Evolutionary conservation across 176 grass and related monocot species (phyloP), one percentile per base, ranked within the genome.

Genomic region (Alloteropsis semialata): DNA sequence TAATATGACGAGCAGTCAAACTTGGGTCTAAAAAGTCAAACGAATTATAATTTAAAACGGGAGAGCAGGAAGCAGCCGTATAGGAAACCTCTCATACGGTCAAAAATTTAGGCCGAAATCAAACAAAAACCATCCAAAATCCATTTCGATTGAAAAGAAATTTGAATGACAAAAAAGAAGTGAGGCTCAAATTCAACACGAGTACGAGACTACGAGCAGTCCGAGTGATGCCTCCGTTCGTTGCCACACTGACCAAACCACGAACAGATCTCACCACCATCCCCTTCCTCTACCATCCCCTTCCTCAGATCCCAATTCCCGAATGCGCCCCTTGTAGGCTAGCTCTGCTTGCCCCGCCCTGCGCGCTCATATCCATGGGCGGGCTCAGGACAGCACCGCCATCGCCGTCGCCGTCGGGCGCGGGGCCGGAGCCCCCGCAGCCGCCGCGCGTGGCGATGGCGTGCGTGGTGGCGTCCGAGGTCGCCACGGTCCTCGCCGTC

Each of bases 381-480:
- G 81, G 80, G 29, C 75, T 84, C 22, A 84, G 67, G 81, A 75
- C 87, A 57, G 75, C 66, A 9, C 72, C 86, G 30, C 72, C 53
- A 9, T 78, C 86, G 30, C 72, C 53, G 51, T n/a, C 24, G 56
- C 56, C 62, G 54, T 0, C 51, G 53, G 60, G 22, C 21, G 60
- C 69, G 38, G 84, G 53, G 17, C 49, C 65, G 56, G 73, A 61
- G 3, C 61, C 46, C 30, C 10, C 28, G 71, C 46, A 25, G 54
- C 54, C 28, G 74, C 64, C 64, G 84, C 42, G 65, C 28, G 81
- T 88, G 48, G 81, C 87, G 55, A 88, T 97, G 77, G 88, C 94
- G 21, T 97, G 94, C 80, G 89, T 97, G 70, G 78, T 97, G 76
- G 80, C 85, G 57, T 85, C 92, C 12, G 95, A 97, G 95, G 95